These are phyloP conservation scores for Pseudocercospora ulei DNA, from an alignment of 2,329 filamentous ascomycete species.

Conservation along the genomic window DNA sequence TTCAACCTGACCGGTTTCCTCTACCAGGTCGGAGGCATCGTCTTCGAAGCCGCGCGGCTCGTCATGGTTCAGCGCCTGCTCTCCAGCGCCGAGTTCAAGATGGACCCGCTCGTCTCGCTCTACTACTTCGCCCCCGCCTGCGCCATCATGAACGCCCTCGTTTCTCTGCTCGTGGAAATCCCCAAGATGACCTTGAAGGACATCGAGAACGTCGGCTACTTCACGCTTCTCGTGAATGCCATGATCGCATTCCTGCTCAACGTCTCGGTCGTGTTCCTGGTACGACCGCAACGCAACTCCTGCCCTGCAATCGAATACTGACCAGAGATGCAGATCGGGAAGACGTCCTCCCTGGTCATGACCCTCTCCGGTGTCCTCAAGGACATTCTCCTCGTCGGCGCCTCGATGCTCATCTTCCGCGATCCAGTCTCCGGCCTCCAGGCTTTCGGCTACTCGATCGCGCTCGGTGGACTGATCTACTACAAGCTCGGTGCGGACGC, in stretches of 20 bases:
- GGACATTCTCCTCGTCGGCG: constrained; percentile 71
- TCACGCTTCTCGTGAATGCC: constrained; percentile 65
- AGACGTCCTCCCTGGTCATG: constrained; percentile 74
- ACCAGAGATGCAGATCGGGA: constrained; percentile 56
- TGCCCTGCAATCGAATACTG: neutral
- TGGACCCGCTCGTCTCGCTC: constrained; percentile 78
- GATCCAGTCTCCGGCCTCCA: constrained; percentile 65
- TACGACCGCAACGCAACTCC: constrained; percentile 43
- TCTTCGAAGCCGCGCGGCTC: constrained; percentile 72
- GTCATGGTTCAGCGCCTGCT: constrained; percentile 77
- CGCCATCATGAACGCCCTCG: constrained; percentile 66
- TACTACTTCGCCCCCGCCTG: constrained; percentile 86
- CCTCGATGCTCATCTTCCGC: constrained; percentile 73
- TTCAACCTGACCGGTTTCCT: constrained; percentile 74
- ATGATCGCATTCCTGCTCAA: constrained; percentile 71
- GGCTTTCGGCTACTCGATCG: constrained; percentile 75
- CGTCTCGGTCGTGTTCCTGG: constrained; percentile 75
- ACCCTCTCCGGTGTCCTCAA: constrained; percentile 81
- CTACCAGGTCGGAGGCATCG: constrained; percentile 66
- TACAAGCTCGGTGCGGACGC: constrained; percentile 80
- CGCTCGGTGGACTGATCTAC: constrained; percentile 68
- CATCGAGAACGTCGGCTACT: constrained; percentile 61
- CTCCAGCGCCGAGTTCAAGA: constrained; percentile 77
- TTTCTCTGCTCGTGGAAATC: constrained; percentile 65
- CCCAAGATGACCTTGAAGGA: constrained; percentile 59